Evolutionary conservation across 176 grass and related monocot species (phyloP), one percentile per base, ranked within the genome.

Genomic region (maize (Zea mays)): DNA sequence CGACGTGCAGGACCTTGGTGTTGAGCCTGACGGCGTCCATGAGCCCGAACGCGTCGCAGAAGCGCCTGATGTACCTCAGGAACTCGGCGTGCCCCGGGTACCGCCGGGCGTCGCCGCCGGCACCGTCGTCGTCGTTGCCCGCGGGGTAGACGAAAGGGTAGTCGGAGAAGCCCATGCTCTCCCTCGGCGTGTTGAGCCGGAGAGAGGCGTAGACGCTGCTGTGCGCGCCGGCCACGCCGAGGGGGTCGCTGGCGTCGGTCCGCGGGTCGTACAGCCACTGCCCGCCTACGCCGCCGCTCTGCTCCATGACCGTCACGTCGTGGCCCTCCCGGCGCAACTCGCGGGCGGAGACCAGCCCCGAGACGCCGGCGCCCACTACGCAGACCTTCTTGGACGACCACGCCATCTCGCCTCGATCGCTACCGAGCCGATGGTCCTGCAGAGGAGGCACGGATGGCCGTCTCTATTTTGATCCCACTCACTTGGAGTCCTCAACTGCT

Each of bases 201-300:
- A 91, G 72, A 2, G 77, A 85, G 11, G 72, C 66, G 58, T 85
- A 91, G 10, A 85, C 14, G 64, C 85, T 68, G 75, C 77, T 81
- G 11, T 73, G 76, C 21, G 47, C 72, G 2, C 76, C 47, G 73
- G 81, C 40, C 19, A 8, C 7, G 35, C 79, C 84, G 6, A 85
- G 64, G 4, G 52, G 44, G 60, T 79, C 71, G 49, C 44, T 49
- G 4, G 0, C 66, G 61, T 87, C 71, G 33, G 46, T 62, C 2
- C 0, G 17, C 7, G 88, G 44, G 20, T 86, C 80, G 50, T 86
- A 90, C 19, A 90, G 64, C 88, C 88, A 90, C 58, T 79, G 74
- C 16, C 88, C 80, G 42, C 88, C 88, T 0, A 80, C 71, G 39
- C 72, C 69, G 45, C 11, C 15, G 17, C 43, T 51, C 73, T 86